Base-by-base conservation (phyloP, 352 stramenopile species). In the Lagenidium giganteum region DNA sequence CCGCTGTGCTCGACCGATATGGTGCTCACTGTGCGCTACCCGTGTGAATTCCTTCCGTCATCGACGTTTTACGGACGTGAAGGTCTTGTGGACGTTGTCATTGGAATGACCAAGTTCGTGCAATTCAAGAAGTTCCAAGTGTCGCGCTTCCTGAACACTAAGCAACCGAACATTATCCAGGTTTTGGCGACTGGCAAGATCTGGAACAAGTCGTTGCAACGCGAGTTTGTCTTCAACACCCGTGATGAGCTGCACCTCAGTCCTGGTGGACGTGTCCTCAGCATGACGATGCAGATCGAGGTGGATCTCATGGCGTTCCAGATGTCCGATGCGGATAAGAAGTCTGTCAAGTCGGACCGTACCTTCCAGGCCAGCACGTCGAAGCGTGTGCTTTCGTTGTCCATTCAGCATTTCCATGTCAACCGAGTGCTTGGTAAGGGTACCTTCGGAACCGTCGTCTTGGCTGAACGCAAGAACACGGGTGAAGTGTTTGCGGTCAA, bases 351-450 rank as follows among this genome's bases (percentile, higher is more conserved):
- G 34, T 61, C 57, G 6, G 80, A 93, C 35, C 70, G 71, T 23
- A 57, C 63, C 21, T 76, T 87, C 46, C 77, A 88, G 31, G 69
- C 68, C 11, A 83, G 75, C 12, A 84, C 76, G 8, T 86, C 78
- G 13, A 93, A 93, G 58, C 78, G 81, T 33, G 81, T 93, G 44
- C 51, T 93, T 32, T 89, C 78, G 27, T 61, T 92, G 14, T 91
- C 79, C 20, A 91, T 97, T 51, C 84, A 96, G 51, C 89, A 98
- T 61, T 98, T 98, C 60, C 77, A 97, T 31, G 83, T 98, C 24
- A 89, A 97, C 29, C 92, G 94, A 43, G 88, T 98, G 18, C 64
- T 98, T 9, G 93, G 93, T 17, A 97, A 98, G 56, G 93, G 93
- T 22, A 94, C 87, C 24, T 98, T 98, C 42, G 93, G 93, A 14